Base-by-base conservation (phyloP, 306 rosid genomes). In the Acacia acuminata region DNA sequence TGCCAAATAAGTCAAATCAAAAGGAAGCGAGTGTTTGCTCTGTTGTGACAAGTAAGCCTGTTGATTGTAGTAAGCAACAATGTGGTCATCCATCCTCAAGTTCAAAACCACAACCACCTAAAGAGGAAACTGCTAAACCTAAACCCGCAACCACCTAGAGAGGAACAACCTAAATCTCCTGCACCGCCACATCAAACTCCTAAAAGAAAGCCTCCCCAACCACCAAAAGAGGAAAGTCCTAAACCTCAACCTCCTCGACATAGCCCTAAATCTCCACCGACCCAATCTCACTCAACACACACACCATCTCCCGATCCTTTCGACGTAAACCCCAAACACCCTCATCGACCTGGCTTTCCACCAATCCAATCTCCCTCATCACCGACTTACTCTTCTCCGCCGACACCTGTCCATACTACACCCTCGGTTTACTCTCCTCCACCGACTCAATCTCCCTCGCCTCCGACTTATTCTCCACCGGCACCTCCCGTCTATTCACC, bases 1-100 rank as follows among this genome's bases (percentile, higher is more conserved):
- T 96, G 32, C 93, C 93, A 0, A 85, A 77, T 3, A 90, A 91
- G 75, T 90, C 97, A 3, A 87, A 84, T 15, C 99, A 96, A 61
- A 96, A 83, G 82, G 14, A 14, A 0, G 4, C 75, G 2, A 77
- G 63, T 0, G 61, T n/a, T 36, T 95, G 99, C 48, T 73, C 79
- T 30, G 72, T 22, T 0, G 90, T 90, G 30, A 93, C 88, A 20
- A 87, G 82, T 79, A 91, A 86, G 40, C 93, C 92, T 0, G 83
- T 92, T 24, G 93, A 95, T 77, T 95, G 99, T 38, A 75, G 90
- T 81, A 92, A 92, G 89, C 73, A 82, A 5, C 81, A 76, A 56
- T 95, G 99, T 78, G 86, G 90, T 16, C 85, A 73, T 17, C 78
- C 77, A 17, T 22, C 88, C 2, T 14, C 25, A 55, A 12, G 2